phyloP scores from a whole-genome alignment of 192 early-diverging fungal genomes.

The Phycomyces nitens region DNA sequence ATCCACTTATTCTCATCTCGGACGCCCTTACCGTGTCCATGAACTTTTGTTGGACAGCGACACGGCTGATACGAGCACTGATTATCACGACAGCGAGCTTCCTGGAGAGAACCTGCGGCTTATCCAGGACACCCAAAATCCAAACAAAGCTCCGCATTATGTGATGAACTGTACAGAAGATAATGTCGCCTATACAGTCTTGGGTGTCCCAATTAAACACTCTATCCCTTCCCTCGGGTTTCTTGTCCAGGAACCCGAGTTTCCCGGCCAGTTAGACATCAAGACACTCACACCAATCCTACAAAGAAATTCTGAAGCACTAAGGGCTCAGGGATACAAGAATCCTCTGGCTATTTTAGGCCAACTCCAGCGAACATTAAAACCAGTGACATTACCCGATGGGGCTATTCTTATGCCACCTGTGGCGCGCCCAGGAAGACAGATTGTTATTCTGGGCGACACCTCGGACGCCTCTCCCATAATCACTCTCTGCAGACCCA shows the following conservation, averaged over 20 bases:
- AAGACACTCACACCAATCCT: constrained; percentile 37
- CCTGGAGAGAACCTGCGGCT: constrained; percentile 20
- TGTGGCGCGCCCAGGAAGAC: constrained; percentile 34
- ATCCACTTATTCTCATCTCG: constrained; percentile 35
- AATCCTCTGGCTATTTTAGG: constrained; percentile 49
- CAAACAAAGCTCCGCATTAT: constrained; percentile 3
- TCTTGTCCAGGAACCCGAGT: constrained; percentile 36
- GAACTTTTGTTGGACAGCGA: constrained; percentile 36
- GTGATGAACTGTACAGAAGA: constrained; percentile 6
- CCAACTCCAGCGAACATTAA: constrained; percentile 37
- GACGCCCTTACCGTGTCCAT: constrained; percentile 38
- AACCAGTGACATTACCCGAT: constrained; percentile 43
- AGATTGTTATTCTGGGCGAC: constrained; percentile 55
- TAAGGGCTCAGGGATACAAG: constrained; percentile 29
- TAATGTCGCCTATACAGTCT: constrained; percentile 21
- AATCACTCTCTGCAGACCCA: constrained; percentile 1
- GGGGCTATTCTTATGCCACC: constrained; percentile 33
- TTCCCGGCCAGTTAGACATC: constrained; percentile 40
- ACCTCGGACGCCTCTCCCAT: constrained; percentile 43
- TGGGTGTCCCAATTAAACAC: constrained; percentile 44
- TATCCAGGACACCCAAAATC: not conserved
- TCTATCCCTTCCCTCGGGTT: constrained; percentile 53
- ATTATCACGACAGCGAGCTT: constrained; percentile 18
- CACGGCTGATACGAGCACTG: constrained; percentile 12
- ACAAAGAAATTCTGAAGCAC: constrained; percentile 33